Evolutionary conservation across 2,329 filamentous ascomycete species (phyloP).

Genomic region (Lasiodiplodia theobromae): DNA sequence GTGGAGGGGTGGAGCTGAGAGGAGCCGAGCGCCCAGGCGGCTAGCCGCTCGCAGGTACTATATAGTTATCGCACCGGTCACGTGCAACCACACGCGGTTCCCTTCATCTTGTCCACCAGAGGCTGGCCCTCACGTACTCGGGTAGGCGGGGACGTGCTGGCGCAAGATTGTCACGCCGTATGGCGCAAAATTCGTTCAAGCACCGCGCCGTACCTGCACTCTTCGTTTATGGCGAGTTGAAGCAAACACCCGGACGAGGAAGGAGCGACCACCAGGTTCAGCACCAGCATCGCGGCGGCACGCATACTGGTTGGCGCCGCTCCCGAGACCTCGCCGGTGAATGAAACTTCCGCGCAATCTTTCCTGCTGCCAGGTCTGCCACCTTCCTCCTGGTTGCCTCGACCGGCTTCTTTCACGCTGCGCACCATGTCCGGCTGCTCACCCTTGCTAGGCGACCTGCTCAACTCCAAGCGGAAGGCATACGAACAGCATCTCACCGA

Average conservation of each 20-base stretch:
- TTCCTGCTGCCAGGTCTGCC: not conserved
- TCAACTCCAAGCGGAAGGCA: slow-evolving; percentile 12
- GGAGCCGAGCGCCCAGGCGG: not conserved
- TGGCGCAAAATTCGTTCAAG: too few relatives aligned
- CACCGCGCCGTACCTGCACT: too few relatives aligned
- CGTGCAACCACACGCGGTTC: not conserved
- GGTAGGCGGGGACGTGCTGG: too few relatives aligned
- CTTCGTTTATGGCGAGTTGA: too few relatives aligned
- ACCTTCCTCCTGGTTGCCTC: not conserved
- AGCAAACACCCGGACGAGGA: too few relatives aligned
- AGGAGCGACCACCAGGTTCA: too few relatives aligned
- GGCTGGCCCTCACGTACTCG: too few relatives aligned
- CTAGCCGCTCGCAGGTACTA: not conserved
- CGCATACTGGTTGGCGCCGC: too few relatives aligned
- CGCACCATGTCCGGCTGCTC: slow-evolving; percentile 7
- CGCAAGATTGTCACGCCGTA: too few relatives aligned
- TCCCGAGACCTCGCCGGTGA: not conserved
- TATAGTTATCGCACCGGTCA: not conserved
- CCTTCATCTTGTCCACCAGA: too few relatives aligned
- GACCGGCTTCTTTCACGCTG: not conserved
- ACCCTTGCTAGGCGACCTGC: slow-evolving; percentile 2
- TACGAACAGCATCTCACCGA: slow-evolving; percentile 14
- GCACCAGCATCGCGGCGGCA: too few relatives aligned
- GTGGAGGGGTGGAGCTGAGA: not conserved
- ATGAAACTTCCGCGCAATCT: not conserved